phyloP scores from a whole-genome alignment of 345 rosid species.

The Triadica sebifera region DNA sequence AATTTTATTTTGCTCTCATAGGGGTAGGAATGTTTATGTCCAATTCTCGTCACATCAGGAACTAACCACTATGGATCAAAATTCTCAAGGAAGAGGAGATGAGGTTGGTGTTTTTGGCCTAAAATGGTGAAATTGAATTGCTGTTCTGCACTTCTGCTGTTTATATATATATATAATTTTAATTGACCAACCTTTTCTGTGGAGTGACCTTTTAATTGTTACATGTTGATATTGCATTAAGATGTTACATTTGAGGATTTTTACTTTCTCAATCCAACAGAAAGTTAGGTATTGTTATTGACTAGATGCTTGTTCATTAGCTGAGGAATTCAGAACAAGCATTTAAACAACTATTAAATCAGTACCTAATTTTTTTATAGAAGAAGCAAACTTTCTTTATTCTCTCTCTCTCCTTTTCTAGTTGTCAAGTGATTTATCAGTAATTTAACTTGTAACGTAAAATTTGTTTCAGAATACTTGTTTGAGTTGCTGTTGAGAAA shows the following conservation, averaged over 20 bases:
- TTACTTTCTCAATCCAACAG: not conserved
- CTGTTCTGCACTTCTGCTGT: not conserved
- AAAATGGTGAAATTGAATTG: slow-evolving; percentile 8
- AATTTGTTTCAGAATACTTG: too few species aligned
- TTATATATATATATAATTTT: slow-evolving; percentile 1
- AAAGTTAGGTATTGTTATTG: not conserved
- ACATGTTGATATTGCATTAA: slow-evolving; percentile 1
- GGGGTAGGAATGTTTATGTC: slow-evolving; percentile 96
- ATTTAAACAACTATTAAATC: not conserved
- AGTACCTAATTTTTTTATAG: not conserved
- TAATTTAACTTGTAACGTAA: too few species aligned
- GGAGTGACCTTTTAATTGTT: not conserved
- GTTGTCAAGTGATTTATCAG: too few species aligned
- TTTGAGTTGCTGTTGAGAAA: not conserved
- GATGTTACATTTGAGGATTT: not conserved
- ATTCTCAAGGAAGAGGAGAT: slow-evolving; percentile 85
- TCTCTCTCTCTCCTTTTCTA: not conserved
- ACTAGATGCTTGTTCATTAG: not conserved
- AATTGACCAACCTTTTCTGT: not conserved
- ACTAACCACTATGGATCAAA: slow-evolving; percentile 91
- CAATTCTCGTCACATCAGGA: slow-evolving; percentile 99
- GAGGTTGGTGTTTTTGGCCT: slow-evolving; percentile 58
- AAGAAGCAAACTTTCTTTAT: not conserved
- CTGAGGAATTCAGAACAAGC: not conserved
- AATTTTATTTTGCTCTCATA: slow-evolving; percentile 17